Evolutionary conservation across 164 flowering plant species (phyloP).

Genomic region (Stephania yunnanensis): DNA sequence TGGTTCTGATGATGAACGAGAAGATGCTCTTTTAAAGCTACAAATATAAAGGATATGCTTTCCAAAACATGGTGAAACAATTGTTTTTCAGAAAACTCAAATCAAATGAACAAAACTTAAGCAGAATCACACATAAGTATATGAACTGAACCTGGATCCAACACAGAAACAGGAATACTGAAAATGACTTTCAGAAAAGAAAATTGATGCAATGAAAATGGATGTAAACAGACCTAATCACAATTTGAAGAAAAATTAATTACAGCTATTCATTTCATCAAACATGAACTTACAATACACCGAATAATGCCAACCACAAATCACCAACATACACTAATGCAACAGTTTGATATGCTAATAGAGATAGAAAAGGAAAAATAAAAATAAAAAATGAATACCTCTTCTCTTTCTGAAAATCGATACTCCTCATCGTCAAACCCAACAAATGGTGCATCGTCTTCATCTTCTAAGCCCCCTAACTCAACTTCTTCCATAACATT

Average conservation of each 20-base stretch:
- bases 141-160: neutral
- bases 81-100: neutral
- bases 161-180: neutral
- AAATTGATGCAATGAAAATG: neutral
- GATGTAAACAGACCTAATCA: neutral
- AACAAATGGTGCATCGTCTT: slow-evolving; percentile 22
- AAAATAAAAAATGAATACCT: slow-evolving; percentile 23
- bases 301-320: too few species aligned
- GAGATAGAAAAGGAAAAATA: neutral
- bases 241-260: neutral
- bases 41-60: neutral
- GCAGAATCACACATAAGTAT: neutral
- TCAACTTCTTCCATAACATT: slow-evolving; percentile 47
- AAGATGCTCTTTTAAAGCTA: too few species aligned
- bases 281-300: neutral
- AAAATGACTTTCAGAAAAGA: slow-evolving; percentile 5
- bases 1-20: too few species aligned
- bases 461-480: slow-evolving; percentile 59
- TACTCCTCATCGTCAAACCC: slow-evolving; percentile 41
- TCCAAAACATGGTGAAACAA: neutral
- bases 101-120: neutral
- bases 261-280: neutral
- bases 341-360: neutral
- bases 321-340: neutral
- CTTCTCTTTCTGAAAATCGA: slow-evolving; percentile 42